These are phyloP conservation scores for Allium fistulosum DNA, from an alignment of 106 monocot species.

Conservation along the genomic window DNA sequence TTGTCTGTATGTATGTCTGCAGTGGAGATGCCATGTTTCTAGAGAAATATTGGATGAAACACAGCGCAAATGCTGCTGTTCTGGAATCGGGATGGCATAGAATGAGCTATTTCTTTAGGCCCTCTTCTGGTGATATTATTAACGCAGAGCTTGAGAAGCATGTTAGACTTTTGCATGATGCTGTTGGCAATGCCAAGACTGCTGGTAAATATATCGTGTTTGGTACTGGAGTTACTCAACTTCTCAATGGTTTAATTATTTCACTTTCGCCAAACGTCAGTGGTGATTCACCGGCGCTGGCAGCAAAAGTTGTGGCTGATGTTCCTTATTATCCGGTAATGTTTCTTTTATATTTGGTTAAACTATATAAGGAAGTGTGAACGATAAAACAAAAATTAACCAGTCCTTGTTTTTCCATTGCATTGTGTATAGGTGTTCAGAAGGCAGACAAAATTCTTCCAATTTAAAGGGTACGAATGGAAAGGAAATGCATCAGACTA, in stretches of 20 bases:
- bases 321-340: conserved; percentile 49
- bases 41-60: too few relatives aligned
- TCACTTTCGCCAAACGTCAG: conserved; percentile 35
- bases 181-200: conserved; percentile 54
- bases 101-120: too few relatives aligned
- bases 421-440: conserved; percentile 30
- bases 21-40: too few relatives aligned
- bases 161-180: conserved; percentile 53
- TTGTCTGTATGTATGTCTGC: too few relatives aligned
- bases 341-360: neutral
- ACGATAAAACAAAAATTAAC: neutral
- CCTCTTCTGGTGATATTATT: too few relatives aligned
- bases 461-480: conserved; percentile 42
- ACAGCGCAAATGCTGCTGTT: too few relatives aligned
- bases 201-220: conserved; percentile 46
- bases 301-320: conserved; percentile 51
- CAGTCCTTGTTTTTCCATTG: too few relatives aligned
- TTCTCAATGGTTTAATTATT: conserved; percentile 54
- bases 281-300: conserved; percentile 2
- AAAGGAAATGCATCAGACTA: conserved; percentile 31
- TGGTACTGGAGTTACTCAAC: conserved; percentile 61
- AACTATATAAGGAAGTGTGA: neutral
- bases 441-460: conserved; percentile 42
- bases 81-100: too few relatives aligned
- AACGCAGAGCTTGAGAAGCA: conserved; percentile 9